These are phyloP conservation scores for Nigrograna mackinnonii DNA, from an alignment of 2,329 filamentous ascomycete species.

Conservation along the genomic window DNA sequence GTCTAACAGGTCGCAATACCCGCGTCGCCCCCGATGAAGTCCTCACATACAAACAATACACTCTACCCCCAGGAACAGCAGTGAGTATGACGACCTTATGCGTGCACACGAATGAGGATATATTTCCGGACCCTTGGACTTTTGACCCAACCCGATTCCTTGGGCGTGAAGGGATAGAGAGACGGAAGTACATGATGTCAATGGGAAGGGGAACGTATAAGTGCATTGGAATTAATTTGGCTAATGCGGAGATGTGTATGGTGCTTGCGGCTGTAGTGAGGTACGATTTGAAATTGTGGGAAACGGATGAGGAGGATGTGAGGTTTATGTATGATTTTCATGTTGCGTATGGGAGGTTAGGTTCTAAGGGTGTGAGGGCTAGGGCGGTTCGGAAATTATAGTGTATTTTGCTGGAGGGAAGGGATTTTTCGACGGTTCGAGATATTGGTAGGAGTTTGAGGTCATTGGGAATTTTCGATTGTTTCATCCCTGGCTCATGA, in stretches of 20 bases:
- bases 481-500: no score
- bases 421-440: no score
- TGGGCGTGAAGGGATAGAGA: background rate
- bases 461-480: no score
- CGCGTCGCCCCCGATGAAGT: constrained; percentile 1
- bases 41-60: background rate
- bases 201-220: constrained; percentile 2
- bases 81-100: background rate
- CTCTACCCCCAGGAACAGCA: background rate
- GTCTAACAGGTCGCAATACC: constrained; percentile 15
- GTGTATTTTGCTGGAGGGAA: no score
- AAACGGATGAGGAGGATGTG: constrained; percentile 64
- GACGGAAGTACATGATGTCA: constrained; percentile 3
- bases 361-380: background rate
- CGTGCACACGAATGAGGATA: constrained; percentile 8
- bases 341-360: background rate
- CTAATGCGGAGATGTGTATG: constrained; percentile 6
- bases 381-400: constrained; percentile 3
- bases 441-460: no score
- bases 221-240: constrained; percentile 7
- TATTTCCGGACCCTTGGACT: constrained; percentile 14
- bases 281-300: constrained; percentile 3
- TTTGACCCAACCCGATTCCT: constrained; percentile 29
- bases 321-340: constrained; percentile 54
- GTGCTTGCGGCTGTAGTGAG: constrained; percentile 1